Evolutionary conservation across 345 rosid species (phyloP), one percentile per base, ranked within the genome.

Genomic region (Salix arbutifolia): DNA sequence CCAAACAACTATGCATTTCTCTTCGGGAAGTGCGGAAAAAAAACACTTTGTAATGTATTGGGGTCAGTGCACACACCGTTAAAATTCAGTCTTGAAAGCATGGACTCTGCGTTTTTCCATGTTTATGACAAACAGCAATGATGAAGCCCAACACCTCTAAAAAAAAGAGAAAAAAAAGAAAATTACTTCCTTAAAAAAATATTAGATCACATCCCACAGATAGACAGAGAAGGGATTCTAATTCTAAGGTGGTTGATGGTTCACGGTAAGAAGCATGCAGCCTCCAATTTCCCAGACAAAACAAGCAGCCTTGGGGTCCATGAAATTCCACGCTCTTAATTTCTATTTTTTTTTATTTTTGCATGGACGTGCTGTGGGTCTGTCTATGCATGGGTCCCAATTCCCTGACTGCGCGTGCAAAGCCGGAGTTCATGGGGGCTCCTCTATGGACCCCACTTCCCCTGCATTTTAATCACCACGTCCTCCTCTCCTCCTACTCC

Each of bases 371-470:
- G 87, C 76, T 42, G 87, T 26, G 80, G 83, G n/a, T 83, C 64
- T 58, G 64, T 23, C 11, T 58, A 26, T 58, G 0, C 25, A 14
- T 10, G 64, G 64, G 64, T 9, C 64, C 90, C 87, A 8, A 11
- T 25, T 62, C 52, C 80, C 92, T 85, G 89, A 85, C 92, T 84
- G 86, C 89, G 90, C 92, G 92, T 89, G 92, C 90, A 76, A 79
- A 74, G 82, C 89, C 87, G 84, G 73, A 78, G 70, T 84, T 82
- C 86, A 83, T 80, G 89, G 89, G 85, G 81, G 86, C 71, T 84
- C 76, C 85, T 80, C 16, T 1, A 67, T 19, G 89, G 80, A 78
- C 75, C 88, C 85, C 78, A 19, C 74, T 0, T 8, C 17, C 44
- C 28, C 25, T 33, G 18, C 71, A 42, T 62, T 67, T 23, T 46